Percentiles rank a stretch among this genome's conserved stretches.
Evolutionary conservation across 495 filamentous ascomycete genomes (phyloP).

Genomic region (Aspergillus avenaceus): DNA sequence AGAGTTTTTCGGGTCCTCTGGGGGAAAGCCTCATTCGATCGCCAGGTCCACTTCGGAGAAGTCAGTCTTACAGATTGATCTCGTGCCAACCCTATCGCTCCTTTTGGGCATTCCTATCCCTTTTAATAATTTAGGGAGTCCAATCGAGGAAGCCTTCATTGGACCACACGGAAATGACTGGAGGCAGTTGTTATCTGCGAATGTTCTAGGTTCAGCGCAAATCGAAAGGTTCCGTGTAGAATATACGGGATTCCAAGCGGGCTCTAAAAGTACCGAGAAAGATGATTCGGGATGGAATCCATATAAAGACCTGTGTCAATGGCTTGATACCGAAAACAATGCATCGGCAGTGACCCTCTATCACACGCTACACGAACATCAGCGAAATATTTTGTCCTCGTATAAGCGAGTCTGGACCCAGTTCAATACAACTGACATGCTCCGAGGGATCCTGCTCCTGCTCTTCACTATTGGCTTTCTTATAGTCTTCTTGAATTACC

Average conservation of each 20-base stretch:
- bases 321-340: neutral
- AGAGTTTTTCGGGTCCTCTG: neutral
- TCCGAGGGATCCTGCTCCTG: neutral
- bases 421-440: constrained; percentile 1
- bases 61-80: constrained; percentile 78
- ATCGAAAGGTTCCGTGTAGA: constrained; percentile 77
- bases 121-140: constrained; percentile 88
- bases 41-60: neutral
- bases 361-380: neutral
- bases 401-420: constrained; percentile 3
- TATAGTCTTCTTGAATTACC: neutral
- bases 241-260: constrained; percentile 45
- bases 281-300: constrained; percentile 52
- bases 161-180: constrained; percentile 61
- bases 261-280: neutral
- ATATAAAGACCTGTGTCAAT: constrained; percentile 42
- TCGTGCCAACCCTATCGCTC: constrained; percentile 84
- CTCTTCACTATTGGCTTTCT: neutral
- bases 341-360: neutral
- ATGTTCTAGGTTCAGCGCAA: constrained; percentile 70
- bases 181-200: constrained; percentile 66
- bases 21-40: neutral
- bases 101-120: constrained; percentile 90
- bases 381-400: neutral
- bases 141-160: constrained; percentile 87